Evolutionary conservation across 2,329 filamentous ascomycete species (phyloP).

Genomic region (Aspergillus persii): DNA sequence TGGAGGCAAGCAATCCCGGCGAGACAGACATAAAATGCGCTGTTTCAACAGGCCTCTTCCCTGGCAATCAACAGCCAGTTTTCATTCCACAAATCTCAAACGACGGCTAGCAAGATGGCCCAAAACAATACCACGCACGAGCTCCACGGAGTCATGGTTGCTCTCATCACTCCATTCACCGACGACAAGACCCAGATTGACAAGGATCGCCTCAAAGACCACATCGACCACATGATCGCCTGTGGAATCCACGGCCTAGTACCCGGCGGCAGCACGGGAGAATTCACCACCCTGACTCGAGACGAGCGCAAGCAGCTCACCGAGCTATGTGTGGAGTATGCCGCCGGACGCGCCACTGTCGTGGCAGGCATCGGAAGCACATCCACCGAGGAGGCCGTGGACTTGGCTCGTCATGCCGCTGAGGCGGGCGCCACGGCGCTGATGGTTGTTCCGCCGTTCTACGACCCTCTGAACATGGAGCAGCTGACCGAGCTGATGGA

Average conservation of each 20-base stretch:
- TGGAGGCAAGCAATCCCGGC: not conserved
- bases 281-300: conserved; percentile 47
- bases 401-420: conserved; percentile 42
- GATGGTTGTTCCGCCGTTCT: conserved; percentile 53
- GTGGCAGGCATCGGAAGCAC: conserved; percentile 41
- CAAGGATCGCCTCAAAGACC: conserved; percentile 37
- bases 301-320: conserved; percentile 49
- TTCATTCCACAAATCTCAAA: not conserved
- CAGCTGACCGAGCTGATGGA: conserved; percentile 41
- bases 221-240: conserved; percentile 47
- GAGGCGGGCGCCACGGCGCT: conserved; percentile 42
- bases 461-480: conserved; percentile 44
- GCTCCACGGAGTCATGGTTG: conserved; percentile 47
- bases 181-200: conserved; percentile 45
- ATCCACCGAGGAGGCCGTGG: conserved; percentile 41
- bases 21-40: not conserved
- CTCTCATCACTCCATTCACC: conserved; percentile 50
- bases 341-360: conserved; percentile 27
- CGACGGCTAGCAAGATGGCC: not conserved
- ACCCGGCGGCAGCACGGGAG: conserved; percentile 51
- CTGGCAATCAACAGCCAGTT: not conserved
- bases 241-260: conserved; percentile 52
- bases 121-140: not conserved
- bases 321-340: conserved; percentile 30
- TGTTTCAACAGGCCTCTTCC: not conserved